These are phyloP conservation scores for Suillus paluster DNA, from an alignment of 768 basidiomycete genomes.

Conservation along the genomic window DNA sequence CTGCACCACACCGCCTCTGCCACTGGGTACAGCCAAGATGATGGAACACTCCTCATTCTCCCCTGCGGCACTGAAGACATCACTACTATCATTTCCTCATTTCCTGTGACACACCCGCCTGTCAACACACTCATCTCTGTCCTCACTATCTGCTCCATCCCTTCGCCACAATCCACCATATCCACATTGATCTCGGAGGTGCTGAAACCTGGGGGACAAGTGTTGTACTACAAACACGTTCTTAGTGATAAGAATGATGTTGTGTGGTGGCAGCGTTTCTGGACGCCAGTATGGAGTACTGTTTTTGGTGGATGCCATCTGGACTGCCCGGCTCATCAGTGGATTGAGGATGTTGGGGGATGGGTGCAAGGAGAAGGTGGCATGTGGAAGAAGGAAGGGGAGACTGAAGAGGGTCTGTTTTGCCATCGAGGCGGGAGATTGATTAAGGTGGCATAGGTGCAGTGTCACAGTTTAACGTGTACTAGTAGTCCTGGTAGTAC, in stretches of 20 bases:
- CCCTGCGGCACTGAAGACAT: conserved; percentile 67
- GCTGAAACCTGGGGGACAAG: conserved; percentile 64
- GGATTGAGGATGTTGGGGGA: conserved; percentile 46
- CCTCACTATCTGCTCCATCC: conserved; percentile 69
- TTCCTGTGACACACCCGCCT: conserved; percentile 34
- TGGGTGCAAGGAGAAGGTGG: conserved; percentile 49
- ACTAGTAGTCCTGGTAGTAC: too few relatives aligned
- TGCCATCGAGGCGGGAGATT: conserved; percentile 63
- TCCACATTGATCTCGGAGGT: conserved; percentile 49
- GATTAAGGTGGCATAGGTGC: conserved; percentile 46
- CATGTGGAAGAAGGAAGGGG: conserved; percentile 53
- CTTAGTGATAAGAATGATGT: conserved; percentile 54
- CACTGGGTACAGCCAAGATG: conserved; percentile 56
- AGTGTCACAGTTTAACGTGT: background rate
- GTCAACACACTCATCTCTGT: conserved; percentile 70
- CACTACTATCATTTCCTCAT: conserved; percentile 47
- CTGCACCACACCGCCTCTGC: conserved; percentile 53
- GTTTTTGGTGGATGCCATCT: conserved; percentile 67
- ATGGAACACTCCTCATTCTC: conserved; percentile 60
- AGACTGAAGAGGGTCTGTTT: conserved; percentile 61
- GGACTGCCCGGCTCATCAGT: conserved; percentile 57
- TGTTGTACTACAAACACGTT: conserved; percentile 78
- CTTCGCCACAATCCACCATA: conserved; percentile 55
- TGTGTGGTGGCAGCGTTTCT: conserved; percentile 73
- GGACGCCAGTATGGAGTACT: conserved; percentile 70